phyloP scores from a whole-genome alignment of 495 filamentous ascomycete genomes.

The Trichoderma erinaceum region DNA sequence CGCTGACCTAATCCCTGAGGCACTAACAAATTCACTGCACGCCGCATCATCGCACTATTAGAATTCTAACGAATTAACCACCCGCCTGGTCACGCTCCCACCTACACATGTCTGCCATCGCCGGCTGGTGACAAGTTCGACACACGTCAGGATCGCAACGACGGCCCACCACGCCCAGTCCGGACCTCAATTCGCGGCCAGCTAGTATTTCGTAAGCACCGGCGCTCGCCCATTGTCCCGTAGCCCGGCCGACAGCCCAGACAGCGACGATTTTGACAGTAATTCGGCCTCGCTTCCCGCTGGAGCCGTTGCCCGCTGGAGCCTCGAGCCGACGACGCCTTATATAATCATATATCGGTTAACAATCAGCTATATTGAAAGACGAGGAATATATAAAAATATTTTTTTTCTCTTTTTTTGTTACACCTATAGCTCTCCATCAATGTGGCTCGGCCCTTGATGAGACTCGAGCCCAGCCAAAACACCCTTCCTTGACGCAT shows the following conservation, averaged over 20 bases:
- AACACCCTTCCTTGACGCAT: constrained; percentile 21
- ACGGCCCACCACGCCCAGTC: background rate
- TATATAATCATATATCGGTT: background rate
- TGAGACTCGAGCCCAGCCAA: background rate
- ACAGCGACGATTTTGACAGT: background rate
- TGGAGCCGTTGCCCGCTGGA: background rate
- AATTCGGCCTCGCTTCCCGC: background rate
- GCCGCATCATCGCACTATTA: constrained; percentile 14
- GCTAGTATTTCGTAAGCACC: background rate
- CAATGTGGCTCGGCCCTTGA: constrained; percentile 11
- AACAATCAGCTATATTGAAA: background rate
- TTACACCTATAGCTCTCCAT: background rate
- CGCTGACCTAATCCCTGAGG: constrained; percentile 12
- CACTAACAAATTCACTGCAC: constrained; percentile 14
- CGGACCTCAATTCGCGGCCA: background rate
- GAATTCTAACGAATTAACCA: constrained; percentile 13
- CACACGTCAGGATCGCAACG: background rate
- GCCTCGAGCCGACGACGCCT: background rate
- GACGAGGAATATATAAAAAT: background rate
- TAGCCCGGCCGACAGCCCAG: constrained; percentile 1
- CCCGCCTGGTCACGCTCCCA: constrained; percentile 9
- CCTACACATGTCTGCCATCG: constrained; percentile 1
- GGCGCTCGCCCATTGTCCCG: background rate
- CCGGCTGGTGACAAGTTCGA: background rate
- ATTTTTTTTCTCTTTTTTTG: background rate